Base-by-base conservation (phyloP, 768 basidiomycete species). In the Suillus subluteus region DNA sequence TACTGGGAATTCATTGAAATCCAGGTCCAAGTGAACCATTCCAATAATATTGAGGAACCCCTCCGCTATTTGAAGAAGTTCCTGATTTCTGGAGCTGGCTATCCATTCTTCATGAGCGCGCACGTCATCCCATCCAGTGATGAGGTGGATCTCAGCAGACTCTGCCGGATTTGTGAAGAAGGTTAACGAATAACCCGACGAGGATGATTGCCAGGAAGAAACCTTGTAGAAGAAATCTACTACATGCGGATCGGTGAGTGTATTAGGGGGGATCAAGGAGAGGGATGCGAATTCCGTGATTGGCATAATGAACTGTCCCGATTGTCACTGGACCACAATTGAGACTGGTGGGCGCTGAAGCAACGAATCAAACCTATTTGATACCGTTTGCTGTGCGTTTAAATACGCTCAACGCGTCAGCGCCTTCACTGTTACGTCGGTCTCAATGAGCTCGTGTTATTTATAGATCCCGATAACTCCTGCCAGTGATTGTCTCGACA, bases 81-180 rank as follows among this genome's bases (percentile, higher is more conserved):
- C 76, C 67, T 82, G 78, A 62, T 84, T 84, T 62, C 71, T 69
- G 4, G 79, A 74, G 64, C 81, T 82, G 6, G 66, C 68, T 21
- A 84, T 80, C 82, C 83, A 86, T 44, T 74, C 73, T 35, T 78
- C 67, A 69, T 86, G 84, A 11, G 80, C 78, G 13, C 66, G 70
- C 30, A 81, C 79, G 65, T 78, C 77, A 62, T 72, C 48, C 85
- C 85, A 86, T 13, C 84, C 83, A 0, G 82, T 80, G 38, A 84
- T 70, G 35, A 86, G 67, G 69, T 81, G 79, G 3, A 84, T 63
- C 35, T 72, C 64, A 7, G 64, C 52, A 1, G 75, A 62, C 37
- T 74, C 69, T 2, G 65, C 61, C 26, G 65, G 44, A 46, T 65
- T 62, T 4, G 72, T 68, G 72, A 81, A 85, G 69, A 79, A 84